Conservation (phyloP, 78 protist species). For the Planoprotostelium fungivorum region DNA sequence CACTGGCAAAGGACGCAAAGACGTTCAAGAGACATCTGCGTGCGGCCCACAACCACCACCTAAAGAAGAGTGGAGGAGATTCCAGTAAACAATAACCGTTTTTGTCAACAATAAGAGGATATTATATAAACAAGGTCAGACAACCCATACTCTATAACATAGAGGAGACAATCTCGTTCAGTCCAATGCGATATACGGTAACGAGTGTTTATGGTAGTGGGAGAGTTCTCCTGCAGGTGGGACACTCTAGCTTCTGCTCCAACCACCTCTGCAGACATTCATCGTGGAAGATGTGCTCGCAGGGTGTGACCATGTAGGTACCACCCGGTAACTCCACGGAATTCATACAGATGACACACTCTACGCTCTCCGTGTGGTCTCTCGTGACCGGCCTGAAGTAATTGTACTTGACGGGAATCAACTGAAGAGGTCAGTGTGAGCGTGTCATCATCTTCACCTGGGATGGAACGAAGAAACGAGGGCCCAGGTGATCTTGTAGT, state of each 20-base stretch:
- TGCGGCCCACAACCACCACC: background rate
- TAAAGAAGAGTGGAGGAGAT: background rate
- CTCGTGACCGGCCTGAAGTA: conserved; percentile 50
- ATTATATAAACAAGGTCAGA: too few species aligned
- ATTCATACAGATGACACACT: conserved; percentile 79
- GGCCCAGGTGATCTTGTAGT: conserved; percentile 63
- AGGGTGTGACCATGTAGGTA: conserved; percentile 67
- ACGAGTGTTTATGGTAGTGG: conserved; percentile 19
- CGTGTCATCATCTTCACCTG: background rate
- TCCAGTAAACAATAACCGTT: too few species aligned
- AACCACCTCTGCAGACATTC: conserved; percentile 73
- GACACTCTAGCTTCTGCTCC: conserved; percentile 79
- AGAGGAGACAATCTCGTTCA: too few species aligned
- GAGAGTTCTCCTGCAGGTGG: conserved; percentile 51
- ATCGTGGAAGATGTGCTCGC: conserved; percentile 77
- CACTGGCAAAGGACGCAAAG: background rate
- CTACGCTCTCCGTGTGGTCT: conserved; percentile 24
- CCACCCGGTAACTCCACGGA: conserved; percentile 29
- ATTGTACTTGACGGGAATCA: conserved; percentile 57
- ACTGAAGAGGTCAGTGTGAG: background rate
- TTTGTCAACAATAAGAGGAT: too few species aligned
- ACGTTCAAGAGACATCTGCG: background rate
- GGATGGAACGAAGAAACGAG: conserved; percentile 72
- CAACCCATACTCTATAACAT: too few species aligned
- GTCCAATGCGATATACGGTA: too few species aligned